Evolutionary conservation across 805 yeast species (phyloP).

Genomic region (Zygosaccharomyces rouxii): DNA sequence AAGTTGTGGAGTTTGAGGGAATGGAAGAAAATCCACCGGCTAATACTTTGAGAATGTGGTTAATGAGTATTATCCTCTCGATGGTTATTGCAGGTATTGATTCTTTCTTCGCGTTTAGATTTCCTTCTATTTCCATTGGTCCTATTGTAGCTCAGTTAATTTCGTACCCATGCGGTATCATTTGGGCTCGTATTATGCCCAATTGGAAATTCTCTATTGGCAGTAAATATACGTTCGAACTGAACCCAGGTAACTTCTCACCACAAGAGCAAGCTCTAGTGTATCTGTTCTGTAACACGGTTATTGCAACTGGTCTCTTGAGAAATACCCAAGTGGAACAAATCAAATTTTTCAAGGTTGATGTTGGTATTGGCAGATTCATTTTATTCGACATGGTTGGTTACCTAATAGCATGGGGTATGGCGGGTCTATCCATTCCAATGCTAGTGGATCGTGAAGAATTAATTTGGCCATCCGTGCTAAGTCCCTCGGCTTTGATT

Average conservation of each 20-base stretch:
- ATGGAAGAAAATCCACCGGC: neutral
- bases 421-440: slow-evolving; percentile 60
- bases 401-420: slow-evolving; percentile 64
- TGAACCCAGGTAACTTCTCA: slow-evolving; percentile 62
- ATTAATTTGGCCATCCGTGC: slow-evolving; percentile 67
- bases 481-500: slow-evolving; percentile 44
- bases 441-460: slow-evolving; percentile 59
- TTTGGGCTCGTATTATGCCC: slow-evolving; percentile 28
- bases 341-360: slow-evolving; percentile 43
- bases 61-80: slow-evolving; percentile 42
- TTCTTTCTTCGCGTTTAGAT: slow-evolving; percentile 46
- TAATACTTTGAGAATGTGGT: slow-evolving; percentile 40
- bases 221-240: slow-evolving; percentile 5
- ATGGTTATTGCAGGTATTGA: slow-evolving; percentile 50
- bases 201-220: slow-evolving; percentile 13
- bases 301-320: slow-evolving; percentile 48
- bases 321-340: slow-evolving; percentile 54
- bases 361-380: slow-evolving; percentile 51
- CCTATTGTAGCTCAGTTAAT: slow-evolving; percentile 46
- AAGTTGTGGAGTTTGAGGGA: neutral
- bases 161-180: slow-evolving; percentile 46
- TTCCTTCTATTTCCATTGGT: slow-evolving; percentile 45
- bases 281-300: slow-evolving; percentile 48
- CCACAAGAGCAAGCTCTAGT: slow-evolving; percentile 60
- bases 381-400: slow-evolving; percentile 41